Evolutionary conservation across 139 green algal genomes (phyloP), one percentile per base, ranked within the genome.

Genomic region (Edaphochlamys debaryana): DNA sequence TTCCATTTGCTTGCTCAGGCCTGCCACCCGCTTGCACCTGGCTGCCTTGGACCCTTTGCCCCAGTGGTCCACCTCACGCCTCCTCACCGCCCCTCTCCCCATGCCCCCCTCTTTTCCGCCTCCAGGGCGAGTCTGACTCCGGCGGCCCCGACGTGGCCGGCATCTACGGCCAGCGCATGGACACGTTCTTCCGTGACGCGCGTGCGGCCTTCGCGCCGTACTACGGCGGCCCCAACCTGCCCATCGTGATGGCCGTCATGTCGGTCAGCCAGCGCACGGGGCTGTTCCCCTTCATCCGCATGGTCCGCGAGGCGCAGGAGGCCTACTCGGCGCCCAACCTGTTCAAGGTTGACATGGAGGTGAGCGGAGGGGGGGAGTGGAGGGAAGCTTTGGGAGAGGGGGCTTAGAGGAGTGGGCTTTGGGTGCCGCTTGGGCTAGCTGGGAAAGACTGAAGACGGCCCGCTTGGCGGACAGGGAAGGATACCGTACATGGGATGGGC

Each of bases 291-390:
- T 11, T 40, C 41, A 75, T 75, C 41, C 8, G 13, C 13, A 3
- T 29, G 13, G 41, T 75, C 2, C 68, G 68, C 41, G 6, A 37
- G 41, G 41, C 38, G 68, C 68, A 75, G 68, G 2, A 25, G 30
- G 41, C 7, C 41, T 41, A 62, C 41, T 62, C 29, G 11, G 41
- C 41, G 7, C 27, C 68, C 15, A n/a, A n/a, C 15, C 8, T 75
- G 41, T 3, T 75, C 41, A 75, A 75, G 41, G 68, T 75, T 6
- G 68, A 75, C 68, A 58, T 62, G 41, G 15, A 60, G 68, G 68
- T 75, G 41, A 11, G 68, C 29, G 64, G 58, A 67, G 37, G 37
- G 37, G 37, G 67, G 38, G 15, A 37, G 67, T n/a, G 40, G 5
- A 40, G 60, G 60, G 60, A 23, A 4, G 30, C 3, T 38, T 30